Evolutionary conservation across 371 early-diverging fungal species (phyloP).

Genomic region (Rhizopus delemar): DNA sequence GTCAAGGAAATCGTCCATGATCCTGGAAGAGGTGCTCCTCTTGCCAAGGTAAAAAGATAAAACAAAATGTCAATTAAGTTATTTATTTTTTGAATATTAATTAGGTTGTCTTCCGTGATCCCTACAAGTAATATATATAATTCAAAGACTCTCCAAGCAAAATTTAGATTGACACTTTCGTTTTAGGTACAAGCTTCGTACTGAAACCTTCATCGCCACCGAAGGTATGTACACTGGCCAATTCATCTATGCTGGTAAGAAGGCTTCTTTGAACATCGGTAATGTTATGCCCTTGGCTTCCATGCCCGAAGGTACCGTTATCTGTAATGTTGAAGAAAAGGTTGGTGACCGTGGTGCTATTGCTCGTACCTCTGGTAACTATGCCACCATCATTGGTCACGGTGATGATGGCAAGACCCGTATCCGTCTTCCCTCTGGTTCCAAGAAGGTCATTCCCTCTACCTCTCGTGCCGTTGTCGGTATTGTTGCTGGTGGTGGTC

Average conservation of each 20-base stretch:
- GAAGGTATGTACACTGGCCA: constrained; percentile 99
- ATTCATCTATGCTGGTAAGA: constrained; percentile 98
- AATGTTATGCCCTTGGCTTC: constrained; percentile 94
- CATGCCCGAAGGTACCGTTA: constrained; percentile 99
- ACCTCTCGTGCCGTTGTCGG: constrained; percentile 97
- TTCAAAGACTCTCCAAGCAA: background rate
- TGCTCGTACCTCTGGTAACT: constrained; percentile 98
- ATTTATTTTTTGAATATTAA: constrained; percentile 75
- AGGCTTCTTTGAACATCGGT: constrained; percentile 94
- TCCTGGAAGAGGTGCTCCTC: constrained; percentile 99
- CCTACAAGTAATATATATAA: constrained; percentile 43
- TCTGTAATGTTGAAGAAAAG: constrained; percentile 98
- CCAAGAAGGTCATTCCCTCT: constrained; percentile 94
- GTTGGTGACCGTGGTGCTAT: constrained; percentile 97
- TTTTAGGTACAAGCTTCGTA: constrained; percentile 82
- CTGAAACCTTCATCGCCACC: constrained; percentile 96
- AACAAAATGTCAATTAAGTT: background rate
- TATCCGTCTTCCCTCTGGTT: constrained; percentile 96
- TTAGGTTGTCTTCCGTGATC: constrained; percentile 70
- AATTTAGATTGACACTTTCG: constrained; percentile 26
- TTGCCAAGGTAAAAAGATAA: constrained; percentile 79
- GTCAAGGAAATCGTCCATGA: constrained; percentile 99
- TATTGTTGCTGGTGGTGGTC: constrained; percentile 99
- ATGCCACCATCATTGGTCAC: constrained; percentile 98
- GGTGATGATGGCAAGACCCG: constrained; percentile 98